phyloP scores from a whole-genome alignment of 2,329 filamentous ascomycete species.

The Fonsecaea pugnacius region DNA sequence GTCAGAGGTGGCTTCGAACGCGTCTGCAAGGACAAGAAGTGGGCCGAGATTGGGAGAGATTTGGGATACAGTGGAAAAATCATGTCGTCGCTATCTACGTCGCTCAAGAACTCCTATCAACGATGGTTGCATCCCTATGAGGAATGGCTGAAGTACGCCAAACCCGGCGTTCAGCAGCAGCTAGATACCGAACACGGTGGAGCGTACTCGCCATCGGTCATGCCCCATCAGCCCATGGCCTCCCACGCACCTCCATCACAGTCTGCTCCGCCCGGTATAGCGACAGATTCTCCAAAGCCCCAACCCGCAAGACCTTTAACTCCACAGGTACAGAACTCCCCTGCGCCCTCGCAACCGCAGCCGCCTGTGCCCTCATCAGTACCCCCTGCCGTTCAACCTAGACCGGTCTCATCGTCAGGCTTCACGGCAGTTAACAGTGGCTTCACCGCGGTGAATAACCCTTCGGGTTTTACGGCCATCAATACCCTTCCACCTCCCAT shows the following conservation, averaged over 20 bases:
- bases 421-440: conserved; percentile 75
- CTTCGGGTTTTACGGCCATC: conserved; percentile 50
- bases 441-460: conserved; percentile 65
- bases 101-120: conserved; percentile 96
- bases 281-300: conserved; percentile 53
- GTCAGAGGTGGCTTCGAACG: conserved; percentile 92
- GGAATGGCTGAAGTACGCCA: conserved; percentile 86
- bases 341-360: conserved; percentile 38
- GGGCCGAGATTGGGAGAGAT: conserved; percentile 97
- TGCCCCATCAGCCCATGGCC: conserved; percentile 74
- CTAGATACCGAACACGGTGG: conserved; percentile 91
- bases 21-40: conserved; percentile 97
- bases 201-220: conserved; percentile 70
- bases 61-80: conserved; percentile 98
- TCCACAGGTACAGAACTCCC: conserved; percentile 17
- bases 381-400: conserved; percentile 44
- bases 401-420: conserved; percentile 51
- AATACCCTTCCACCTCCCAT: conserved; percentile 44
- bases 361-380: conserved; percentile 44
- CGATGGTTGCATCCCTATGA: conserved; percentile 97
- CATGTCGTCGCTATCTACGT: conserved; percentile 97
- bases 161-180: conserved; percentile 95
- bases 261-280: conserved; percentile 55
- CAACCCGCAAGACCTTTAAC: conserved; percentile 40
- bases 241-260: conserved; percentile 56